Percentiles rank a stretch among this genome's conserved stretches.
These are phyloP conservation scores for Salix brachista DNA, from an alignment of 345 rosid genomes.

Conservation along the genomic window DNA sequence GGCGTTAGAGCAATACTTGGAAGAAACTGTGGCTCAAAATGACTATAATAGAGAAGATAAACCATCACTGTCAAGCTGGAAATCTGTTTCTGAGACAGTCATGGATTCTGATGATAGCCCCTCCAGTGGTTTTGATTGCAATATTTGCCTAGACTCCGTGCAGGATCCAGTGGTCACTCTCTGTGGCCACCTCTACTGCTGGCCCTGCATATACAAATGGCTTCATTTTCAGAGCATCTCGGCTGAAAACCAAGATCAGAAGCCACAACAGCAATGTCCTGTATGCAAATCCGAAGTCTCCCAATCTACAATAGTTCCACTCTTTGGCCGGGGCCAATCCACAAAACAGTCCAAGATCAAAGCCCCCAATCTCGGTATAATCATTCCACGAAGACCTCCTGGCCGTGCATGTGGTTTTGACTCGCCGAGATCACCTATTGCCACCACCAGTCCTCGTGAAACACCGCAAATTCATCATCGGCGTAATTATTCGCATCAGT, in stretches of 20 bases:
- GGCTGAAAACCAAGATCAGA: conserved; percentile 28
- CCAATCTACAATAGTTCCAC: conserved; percentile 61
- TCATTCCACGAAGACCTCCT: conserved; percentile 28
- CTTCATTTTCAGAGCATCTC: conserved; percentile 45
- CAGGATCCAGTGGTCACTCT: conserved; percentile 84
- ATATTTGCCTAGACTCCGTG: conserved; percentile 71
- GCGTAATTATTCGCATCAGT: conserved; percentile 13
- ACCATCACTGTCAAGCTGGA: conserved; percentile 16
- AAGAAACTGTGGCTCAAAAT: conserved; percentile 2
- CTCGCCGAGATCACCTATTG: conserved; percentile 11
- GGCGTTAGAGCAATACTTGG: conserved; percentile 23
- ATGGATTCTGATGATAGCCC: conserved; percentile 12
- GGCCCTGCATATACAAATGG: conserved; percentile 97
- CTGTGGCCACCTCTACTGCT: conserved; percentile 93
- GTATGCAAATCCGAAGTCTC: conserved; percentile 86
- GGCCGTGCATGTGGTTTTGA: conserved; percentile 17
- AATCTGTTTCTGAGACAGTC: conserved; percentile 5
- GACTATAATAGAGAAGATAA: not conserved
- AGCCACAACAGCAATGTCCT: conserved; percentile 64
- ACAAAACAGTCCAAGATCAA: conserved; percentile 14
- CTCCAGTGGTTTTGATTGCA: conserved; percentile 34
- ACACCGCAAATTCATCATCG: not conserved
- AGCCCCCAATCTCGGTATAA: conserved; percentile 13
- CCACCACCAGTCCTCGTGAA: not conserved
- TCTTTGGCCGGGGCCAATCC: conserved; percentile 65